Evolutionary conservation across 768 basidiomycete species (phyloP).

Genomic region (Russula sp.): DNA sequence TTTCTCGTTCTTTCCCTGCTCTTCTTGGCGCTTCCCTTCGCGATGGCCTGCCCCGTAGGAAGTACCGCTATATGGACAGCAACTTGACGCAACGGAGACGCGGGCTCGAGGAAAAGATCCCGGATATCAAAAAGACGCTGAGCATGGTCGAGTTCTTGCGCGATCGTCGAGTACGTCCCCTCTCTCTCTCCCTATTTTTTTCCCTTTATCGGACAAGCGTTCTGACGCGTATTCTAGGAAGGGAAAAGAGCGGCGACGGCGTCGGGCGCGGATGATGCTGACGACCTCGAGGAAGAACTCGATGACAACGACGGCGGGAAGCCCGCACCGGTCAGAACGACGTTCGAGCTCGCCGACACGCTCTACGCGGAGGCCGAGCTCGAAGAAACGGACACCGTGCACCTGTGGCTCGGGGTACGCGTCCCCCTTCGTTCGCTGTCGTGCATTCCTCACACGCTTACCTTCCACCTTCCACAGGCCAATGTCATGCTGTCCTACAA

Average conservation of each 20-base stretch:
- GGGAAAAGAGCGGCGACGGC: conserved; percentile 45
- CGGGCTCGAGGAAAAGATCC: conserved; percentile 89
- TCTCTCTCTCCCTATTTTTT: conserved; percentile 11
- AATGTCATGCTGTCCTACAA: conserved; percentile 98
- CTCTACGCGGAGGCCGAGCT: conserved; percentile 88
- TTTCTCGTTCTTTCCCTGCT: background rate
- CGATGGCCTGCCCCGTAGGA: conserved; percentile 44
- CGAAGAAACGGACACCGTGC: conserved; percentile 83
- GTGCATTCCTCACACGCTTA: background rate
- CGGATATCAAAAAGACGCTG: conserved; percentile 90
- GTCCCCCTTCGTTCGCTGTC: conserved; percentile 29
- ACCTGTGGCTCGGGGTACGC: conserved; percentile 88
- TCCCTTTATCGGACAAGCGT: background rate
- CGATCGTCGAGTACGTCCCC: conserved; percentile 52
- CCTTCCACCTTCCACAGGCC: conserved; percentile 47
- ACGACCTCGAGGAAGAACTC: conserved; percentile 41
- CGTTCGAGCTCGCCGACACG: conserved; percentile 95
- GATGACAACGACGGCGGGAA: conserved; percentile 44
- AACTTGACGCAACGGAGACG: conserved; percentile 72
- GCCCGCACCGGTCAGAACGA: conserved; percentile 61
- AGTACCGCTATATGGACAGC: conserved; percentile 97
- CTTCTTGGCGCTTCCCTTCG: background rate
- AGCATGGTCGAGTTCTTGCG: conserved; percentile 81
- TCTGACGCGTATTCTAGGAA: conserved; percentile 39
- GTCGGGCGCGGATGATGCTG: background rate